These are phyloP conservation scores for Filobasidium floriforme DNA, from an alignment of 768 basidiomycete genomes.

Conservation along the genomic window DNA sequence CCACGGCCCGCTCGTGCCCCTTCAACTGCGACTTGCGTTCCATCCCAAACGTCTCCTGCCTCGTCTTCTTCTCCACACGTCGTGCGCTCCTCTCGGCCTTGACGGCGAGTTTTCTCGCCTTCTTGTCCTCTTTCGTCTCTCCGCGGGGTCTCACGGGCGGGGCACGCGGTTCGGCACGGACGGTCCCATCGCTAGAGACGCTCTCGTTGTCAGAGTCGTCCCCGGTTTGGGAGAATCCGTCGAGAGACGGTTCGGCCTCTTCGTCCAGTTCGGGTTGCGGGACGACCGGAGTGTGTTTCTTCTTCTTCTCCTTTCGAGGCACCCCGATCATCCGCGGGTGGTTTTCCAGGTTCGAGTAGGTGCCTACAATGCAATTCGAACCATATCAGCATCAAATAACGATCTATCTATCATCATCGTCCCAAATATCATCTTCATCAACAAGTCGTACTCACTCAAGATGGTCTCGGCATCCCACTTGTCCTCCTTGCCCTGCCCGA, in stretches of 20 bases:
- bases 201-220: slow-evolving; percentile 22
- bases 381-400: neutral
- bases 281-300: slow-evolving; percentile 52
- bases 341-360: slow-evolving; percentile 95
- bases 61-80: slow-evolving; percentile 48
- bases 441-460: slow-evolving; percentile 57
- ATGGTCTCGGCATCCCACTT: slow-evolving; percentile 96
- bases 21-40: slow-evolving; percentile 47
- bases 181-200: neutral
- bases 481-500: slow-evolving; percentile 57
- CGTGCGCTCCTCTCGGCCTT: slow-evolving; percentile 48
- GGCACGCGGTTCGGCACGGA: slow-evolving; percentile 37
- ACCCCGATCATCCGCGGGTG: slow-evolving; percentile 76
- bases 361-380: slow-evolving; percentile 53
- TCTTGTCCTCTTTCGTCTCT: slow-evolving; percentile 56
- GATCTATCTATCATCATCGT: neutral
- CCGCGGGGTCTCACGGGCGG: slow-evolving; percentile 64
- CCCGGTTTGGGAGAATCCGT: slow-evolving; percentile 31
- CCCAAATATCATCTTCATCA: neutral
- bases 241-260: slow-evolving; percentile 25
- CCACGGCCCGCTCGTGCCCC: slow-evolving; percentile 40
- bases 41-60: slow-evolving; percentile 46
- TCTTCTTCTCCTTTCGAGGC: slow-evolving; percentile 36
- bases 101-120: slow-evolving; percentile 48
- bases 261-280: slow-evolving; percentile 6